Evolutionary conservation across 257 asterid species (phyloP).

Genomic region (Nicotiana sylvestris): DNA sequence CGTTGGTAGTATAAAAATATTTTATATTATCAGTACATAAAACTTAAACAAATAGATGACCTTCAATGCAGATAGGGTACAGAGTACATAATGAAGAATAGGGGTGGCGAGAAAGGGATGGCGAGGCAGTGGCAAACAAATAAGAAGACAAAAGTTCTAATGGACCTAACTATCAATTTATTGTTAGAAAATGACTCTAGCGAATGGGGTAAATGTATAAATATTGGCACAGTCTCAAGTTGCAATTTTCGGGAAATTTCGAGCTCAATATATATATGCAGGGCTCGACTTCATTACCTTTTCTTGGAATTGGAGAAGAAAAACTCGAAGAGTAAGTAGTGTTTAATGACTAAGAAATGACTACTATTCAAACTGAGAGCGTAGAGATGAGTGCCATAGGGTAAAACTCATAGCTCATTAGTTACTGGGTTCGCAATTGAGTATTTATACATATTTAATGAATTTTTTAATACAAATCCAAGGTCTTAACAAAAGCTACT

Average conservation of each 20-base stretch:
- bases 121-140: neutral
- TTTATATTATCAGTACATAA: neutral
- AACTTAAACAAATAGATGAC: neutral
- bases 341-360: neutral
- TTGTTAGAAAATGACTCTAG: neutral
- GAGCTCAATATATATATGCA: neutral
- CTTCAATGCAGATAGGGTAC: neutral
- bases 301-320: neutral
- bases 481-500: too few relatives aligned
- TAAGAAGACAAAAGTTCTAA: constrained; percentile 1
- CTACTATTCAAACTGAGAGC: neutral
- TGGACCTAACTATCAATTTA: neutral
- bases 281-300: neutral
- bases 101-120: neutral
- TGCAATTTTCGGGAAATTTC: neutral
- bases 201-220: neutral
- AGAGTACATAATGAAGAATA: neutral
- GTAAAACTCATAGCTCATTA: too few relatives aligned
- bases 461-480: too few relatives aligned
- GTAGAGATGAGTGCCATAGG: neutral
- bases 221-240: neutral
- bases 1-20: constrained; percentile 1
- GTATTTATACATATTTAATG: too few relatives aligned
- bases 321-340: neutral
- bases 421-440: too few relatives aligned